phyloP scores from a whole-genome alignment of 441 rosid species.

The Dalechampia spathulata region DNA sequence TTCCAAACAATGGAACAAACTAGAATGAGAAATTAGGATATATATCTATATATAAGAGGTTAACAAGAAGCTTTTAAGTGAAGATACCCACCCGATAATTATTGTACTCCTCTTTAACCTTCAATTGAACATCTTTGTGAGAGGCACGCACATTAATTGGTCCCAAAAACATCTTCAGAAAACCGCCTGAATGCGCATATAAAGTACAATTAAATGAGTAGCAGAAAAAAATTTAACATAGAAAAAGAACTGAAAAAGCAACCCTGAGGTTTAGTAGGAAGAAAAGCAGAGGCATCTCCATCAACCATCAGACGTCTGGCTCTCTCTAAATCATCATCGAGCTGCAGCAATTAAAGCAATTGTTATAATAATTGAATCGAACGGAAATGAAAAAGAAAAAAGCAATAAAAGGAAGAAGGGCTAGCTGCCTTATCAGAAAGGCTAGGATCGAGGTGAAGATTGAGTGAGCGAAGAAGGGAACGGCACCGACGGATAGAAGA shows the following conservation, averaged over 20 bases:
- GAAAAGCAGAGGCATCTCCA: slow-evolving; percentile 81
- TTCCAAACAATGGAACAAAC: too few species aligned
- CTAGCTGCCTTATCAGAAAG: slow-evolving; percentile 52
- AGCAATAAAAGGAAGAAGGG: neutral
- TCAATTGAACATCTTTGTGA: slow-evolving; percentile 81
- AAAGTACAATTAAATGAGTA: neutral
- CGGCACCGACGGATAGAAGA: slow-evolving; percentile 65
- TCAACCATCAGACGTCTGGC: slow-evolving; percentile 61
- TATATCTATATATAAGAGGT: too few species aligned
- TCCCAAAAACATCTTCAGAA: slow-evolving; percentile 83
- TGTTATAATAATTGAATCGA: neutral
- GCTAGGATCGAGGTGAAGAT: slow-evolving; percentile 39
- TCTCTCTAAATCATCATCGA: slow-evolving; percentile 74
- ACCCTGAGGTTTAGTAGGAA: slow-evolving; percentile 77
- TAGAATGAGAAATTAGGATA: too few species aligned
- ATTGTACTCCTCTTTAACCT: slow-evolving; percentile 98
- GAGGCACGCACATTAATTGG: slow-evolving; percentile 91
- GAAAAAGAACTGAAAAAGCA: neutral
- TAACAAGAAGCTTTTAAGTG: too few species aligned
- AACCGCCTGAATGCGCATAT: slow-evolving; percentile 41
- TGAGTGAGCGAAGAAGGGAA: slow-evolving; percentile 39
- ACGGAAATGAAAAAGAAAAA: neutral
- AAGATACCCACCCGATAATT: slow-evolving; percentile 77
- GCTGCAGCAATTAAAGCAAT: slow-evolving; percentile 28
- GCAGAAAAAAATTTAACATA: neutral